A percentile compares a stretch with the other conserved stretches of the same genome.
These are phyloP conservation scores for Colletotrichum sansevieriae DNA, from an alignment of 2,329 filamentous ascomycete species.

Conservation along the genomic window DNA sequence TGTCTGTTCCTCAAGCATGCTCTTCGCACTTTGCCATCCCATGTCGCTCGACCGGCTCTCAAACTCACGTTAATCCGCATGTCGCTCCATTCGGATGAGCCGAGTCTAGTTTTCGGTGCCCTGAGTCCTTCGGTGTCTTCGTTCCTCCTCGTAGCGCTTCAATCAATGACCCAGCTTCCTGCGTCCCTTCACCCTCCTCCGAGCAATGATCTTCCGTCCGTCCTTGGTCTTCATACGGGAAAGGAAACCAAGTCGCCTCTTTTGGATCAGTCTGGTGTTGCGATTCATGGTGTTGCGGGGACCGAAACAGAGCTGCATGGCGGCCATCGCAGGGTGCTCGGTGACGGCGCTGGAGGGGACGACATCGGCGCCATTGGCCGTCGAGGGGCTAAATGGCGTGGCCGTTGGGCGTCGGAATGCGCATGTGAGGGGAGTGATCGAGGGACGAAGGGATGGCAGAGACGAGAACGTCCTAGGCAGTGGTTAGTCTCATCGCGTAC, in stretches of 20 bases:
- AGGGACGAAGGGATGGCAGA: constrained; percentile 64
- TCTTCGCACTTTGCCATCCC: not conserved
- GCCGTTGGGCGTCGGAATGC: constrained; percentile 49
- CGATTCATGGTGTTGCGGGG: constrained; percentile 70
- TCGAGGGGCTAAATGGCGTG: constrained; percentile 50
- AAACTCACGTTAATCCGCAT: not conserved
- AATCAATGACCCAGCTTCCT: constrained; percentile 51
- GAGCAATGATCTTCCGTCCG: constrained; percentile 65
- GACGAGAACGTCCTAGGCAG: constrained; percentile 60
- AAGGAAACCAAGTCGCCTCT: constrained; percentile 71
- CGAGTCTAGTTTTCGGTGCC: not conserved
- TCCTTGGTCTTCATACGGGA: constrained; percentile 62
- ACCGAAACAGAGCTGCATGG: constrained; percentile 67
- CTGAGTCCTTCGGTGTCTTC: not conserved
- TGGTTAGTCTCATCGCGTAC: constrained; percentile 3
- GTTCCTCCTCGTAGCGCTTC: not conserved
- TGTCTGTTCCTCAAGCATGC: not conserved
- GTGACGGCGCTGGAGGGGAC: constrained; percentile 62
- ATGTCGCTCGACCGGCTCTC: not conserved
- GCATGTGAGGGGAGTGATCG: constrained; percentile 51
- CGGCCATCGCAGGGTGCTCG: constrained; percentile 65
- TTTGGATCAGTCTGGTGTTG: constrained; percentile 68
- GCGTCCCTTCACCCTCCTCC: constrained; percentile 67
- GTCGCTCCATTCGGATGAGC: not conserved
- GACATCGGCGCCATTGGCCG: constrained; percentile 55